Percentiles rank a stretch among this genome's conserved stretches.
Evolutionary conservation across 1,284 basidiomycete species (phyloP).

Genomic region (Papiliotrema nemorosa): DNA sequence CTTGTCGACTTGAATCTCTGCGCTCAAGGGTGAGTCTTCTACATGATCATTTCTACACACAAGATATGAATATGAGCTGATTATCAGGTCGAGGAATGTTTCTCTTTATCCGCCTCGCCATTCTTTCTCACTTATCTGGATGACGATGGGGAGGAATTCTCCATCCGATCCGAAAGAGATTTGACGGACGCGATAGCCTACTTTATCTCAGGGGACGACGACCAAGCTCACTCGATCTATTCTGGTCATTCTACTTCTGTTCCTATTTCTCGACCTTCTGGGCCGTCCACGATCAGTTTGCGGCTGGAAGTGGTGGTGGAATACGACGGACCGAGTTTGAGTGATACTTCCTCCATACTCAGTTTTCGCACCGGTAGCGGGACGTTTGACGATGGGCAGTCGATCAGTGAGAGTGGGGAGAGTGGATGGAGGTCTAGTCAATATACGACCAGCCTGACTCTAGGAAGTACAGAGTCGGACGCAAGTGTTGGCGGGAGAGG

Average conservation of each 20-base stretch:
- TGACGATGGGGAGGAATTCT: constrained; percentile 71
- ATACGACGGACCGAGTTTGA: constrained; percentile 85
- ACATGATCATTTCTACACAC: neutral
- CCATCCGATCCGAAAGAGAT: constrained; percentile 67
- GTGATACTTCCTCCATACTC: constrained; percentile 74
- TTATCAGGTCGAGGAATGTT: constrained; percentile 71
- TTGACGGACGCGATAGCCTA: constrained; percentile 80
- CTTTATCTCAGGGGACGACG: constrained; percentile 67
- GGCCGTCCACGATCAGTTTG: constrained; percentile 64
- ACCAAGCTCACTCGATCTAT: constrained; percentile 66
- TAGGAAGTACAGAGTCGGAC: neutral
- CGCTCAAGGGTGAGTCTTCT: constrained; percentile 59
- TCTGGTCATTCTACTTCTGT: constrained; percentile 44
- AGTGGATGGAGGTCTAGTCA: constrained; percentile 21
- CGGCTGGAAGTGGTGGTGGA: constrained; percentile 72
- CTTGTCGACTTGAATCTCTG: constrained; percentile 69
- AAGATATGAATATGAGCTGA: constrained; percentile 1
- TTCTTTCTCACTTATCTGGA: constrained; percentile 78
- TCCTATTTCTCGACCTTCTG: too few relatives aligned
- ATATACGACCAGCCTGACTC: neutral
- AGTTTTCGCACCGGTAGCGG: constrained; percentile 52
- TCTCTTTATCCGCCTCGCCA: constrained; percentile 64
- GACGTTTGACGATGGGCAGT: constrained; percentile 14
- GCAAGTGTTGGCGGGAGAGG: neutral
- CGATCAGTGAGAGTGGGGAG: constrained; percentile 6